Percentiles rank a stretch among this genome's conserved stretches.
Evolutionary conservation across 345 rosid species (phyloP).

Genomic region (Abelmoschus esculentus): DNA sequence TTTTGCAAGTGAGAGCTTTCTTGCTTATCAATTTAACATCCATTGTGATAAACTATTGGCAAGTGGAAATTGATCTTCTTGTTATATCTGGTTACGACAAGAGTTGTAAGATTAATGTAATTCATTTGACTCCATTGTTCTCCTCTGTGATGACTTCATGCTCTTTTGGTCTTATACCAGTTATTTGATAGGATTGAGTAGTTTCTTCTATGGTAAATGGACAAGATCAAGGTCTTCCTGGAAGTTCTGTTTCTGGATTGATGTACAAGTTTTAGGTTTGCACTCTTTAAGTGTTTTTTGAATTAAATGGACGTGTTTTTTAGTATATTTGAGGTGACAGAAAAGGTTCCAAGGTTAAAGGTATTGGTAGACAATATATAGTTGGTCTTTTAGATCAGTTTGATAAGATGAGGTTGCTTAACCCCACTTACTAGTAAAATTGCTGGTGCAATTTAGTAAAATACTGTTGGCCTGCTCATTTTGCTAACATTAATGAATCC

Average conservation of each 20-base stretch:
- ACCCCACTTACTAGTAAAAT: neutral
- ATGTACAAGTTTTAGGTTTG: neutral
- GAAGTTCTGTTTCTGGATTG: neutral
- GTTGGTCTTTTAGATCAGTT: neutral
- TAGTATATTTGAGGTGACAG: neutral
- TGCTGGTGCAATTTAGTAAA: no score
- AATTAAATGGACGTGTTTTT: neutral
- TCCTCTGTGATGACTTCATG: neutral
- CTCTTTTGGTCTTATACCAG: neutral
- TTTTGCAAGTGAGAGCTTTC: no score
- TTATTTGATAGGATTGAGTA: neutral
- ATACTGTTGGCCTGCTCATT: no score
- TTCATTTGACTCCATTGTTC: neutral
- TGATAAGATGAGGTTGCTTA: neutral
- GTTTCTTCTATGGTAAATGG: neutral
- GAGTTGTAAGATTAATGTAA: neutral
- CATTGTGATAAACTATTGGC: no score
- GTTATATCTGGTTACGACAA: neutral
- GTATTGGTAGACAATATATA: neutral
- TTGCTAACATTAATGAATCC: no score
- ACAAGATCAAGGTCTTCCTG: neutral
- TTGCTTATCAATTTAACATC: no score
- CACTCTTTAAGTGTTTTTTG: neutral
- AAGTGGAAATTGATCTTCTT: neutral
- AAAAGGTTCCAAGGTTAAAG: neutral